Evolutionary conservation across 192 early-diverging fungal genomes (phyloP).

Genomic region (Coemansia aciculifera): DNA sequence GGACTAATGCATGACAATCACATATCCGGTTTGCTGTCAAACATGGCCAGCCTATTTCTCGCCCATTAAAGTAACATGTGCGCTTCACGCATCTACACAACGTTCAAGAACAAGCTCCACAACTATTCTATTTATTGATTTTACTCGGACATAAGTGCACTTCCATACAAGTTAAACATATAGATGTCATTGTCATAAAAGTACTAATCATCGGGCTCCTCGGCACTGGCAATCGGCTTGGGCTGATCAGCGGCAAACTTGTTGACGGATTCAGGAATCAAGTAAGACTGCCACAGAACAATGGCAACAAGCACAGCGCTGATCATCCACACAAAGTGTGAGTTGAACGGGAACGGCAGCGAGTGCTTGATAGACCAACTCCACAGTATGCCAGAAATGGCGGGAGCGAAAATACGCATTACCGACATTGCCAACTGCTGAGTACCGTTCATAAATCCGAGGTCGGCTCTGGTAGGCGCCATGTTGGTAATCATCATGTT

Average conservation of each 20-base stretch:
- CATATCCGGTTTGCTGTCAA: not conserved
- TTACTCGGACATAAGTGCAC: not conserved
- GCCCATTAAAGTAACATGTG: not conserved
- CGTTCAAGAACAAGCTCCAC: too few species aligned
- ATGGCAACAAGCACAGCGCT: slow-evolving; percentile 9
- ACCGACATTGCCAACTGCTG: slow-evolving; percentile 35
- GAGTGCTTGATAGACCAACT: slow-evolving; percentile 41
- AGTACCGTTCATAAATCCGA: slow-evolving; percentile 40
- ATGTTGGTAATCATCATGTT: slow-evolving; percentile 42
- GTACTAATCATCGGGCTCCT: not conserved
- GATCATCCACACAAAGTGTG: slow-evolving; percentile 43
- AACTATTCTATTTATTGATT: not conserved
- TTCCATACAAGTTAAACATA: not conserved
- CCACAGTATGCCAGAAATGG: slow-evolving; percentile 34
- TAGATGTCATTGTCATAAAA: not conserved
- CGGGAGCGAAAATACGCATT: slow-evolving; percentile 29
- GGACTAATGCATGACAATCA: not conserved
- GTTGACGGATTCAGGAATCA: slow-evolving; percentile 36
- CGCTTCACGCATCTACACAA: not conserved
- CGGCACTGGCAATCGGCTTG: not conserved
- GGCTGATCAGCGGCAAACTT: slow-evolving; percentile 23
- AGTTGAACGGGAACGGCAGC: slow-evolving; percentile 43
- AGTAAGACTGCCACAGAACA: slow-evolving; percentile 10
- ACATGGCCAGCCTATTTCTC: not conserved
- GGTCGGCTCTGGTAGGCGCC: slow-evolving; percentile 28